A percentile compares a stretch with the other conserved stretches of the same genome.
Evolutionary conservation across 2,329 filamentous ascomycete genomes (phyloP).

Genomic region (Phialocephala subalpina): DNA sequence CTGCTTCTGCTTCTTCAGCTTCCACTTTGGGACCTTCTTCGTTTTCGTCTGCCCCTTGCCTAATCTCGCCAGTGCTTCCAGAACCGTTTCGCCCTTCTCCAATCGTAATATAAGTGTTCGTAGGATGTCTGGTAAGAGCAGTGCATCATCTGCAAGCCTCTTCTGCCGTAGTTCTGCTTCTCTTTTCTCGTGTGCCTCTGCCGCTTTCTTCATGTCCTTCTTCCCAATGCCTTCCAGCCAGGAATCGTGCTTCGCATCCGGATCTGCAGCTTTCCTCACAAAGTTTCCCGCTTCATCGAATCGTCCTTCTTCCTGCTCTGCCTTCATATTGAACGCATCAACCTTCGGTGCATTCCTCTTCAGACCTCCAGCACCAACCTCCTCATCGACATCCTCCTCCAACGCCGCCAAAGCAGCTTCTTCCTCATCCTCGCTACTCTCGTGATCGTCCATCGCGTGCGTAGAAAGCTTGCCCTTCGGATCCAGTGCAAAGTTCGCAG

Average conservation of each 20-base stretch:
- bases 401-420: constrained; percentile 78
- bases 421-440: constrained; percentile 68
- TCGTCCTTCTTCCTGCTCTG: constrained; percentile 89
- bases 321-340: constrained; percentile 93
- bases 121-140: constrained; percentile 78
- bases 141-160: constrained; percentile 76
- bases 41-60: constrained; percentile 71
- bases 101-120: constrained; percentile 75
- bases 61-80: constrained; percentile 87
- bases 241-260: constrained; percentile 87
- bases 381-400: constrained; percentile 83
- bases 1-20: constrained; percentile 73
- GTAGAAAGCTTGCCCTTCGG: constrained; percentile 54
- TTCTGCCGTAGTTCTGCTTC: constrained; percentile 78
- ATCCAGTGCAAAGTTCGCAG: constrained; percentile 66
- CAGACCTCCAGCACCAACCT: constrained; percentile 87
- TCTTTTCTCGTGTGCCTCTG: constrained; percentile 85
- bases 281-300: constrained; percentile 95
- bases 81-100: constrained; percentile 81
- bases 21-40: constrained; percentile 70
- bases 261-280: constrained; percentile 86
- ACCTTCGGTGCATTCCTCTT: constrained; percentile 94
- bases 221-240: constrained; percentile 95
- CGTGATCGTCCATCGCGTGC: constrained; percentile 48
- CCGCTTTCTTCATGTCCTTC: constrained; percentile 89